phyloP scores from a whole-genome alignment of 208 protist species.

The Leishmania mexicana region DNA sequence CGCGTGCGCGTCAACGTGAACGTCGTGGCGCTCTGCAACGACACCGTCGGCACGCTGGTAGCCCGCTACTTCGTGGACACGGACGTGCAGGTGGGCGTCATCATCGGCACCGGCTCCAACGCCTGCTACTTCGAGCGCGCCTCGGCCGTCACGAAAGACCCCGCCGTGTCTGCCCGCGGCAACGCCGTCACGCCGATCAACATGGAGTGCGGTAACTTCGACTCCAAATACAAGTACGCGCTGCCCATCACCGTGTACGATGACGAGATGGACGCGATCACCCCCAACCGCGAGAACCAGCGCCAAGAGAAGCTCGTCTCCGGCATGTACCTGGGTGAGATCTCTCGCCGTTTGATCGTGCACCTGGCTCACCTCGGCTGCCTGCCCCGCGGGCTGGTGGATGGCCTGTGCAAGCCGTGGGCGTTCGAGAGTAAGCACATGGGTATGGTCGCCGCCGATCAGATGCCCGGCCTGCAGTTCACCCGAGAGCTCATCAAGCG shows the following conservation, averaged over 20 bases:
- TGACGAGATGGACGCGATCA: slow-evolving; percentile 63
- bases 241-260: slow-evolving; percentile 83
- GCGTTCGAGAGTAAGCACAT: slow-evolving; percentile 64
- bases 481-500: slow-evolving; percentile 53
- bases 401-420: slow-evolving; percentile 47
- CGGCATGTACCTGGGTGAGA: slow-evolving; percentile 93
- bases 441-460: slow-evolving; percentile 64
- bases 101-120: slow-evolving; percentile 92
- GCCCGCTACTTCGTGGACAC: slow-evolving; percentile 73
- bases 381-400: slow-evolving; percentile 47
- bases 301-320: slow-evolving; percentile 90
- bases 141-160: slow-evolving; percentile 75
- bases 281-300: slow-evolving; percentile 70
- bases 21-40: slow-evolving; percentile 91
- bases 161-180: slow-evolving; percentile 48
- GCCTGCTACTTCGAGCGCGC: slow-evolving; percentile 90
- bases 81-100: slow-evolving; percentile 77
- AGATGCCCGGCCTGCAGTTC: slow-evolving; percentile 75
- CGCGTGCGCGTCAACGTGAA: slow-evolving; percentile 68
- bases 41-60: slow-evolving; percentile 92
- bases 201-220: slow-evolving; percentile 93
- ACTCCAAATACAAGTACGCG: slow-evolving; percentile 72
- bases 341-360: slow-evolving; percentile 69
- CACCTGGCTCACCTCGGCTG: slow-evolving; percentile 49
- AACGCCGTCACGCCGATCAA: slow-evolving; percentile 74